phyloP scores from a whole-genome alignment of 345 rosid genomes.

The Raphanus sativus region DNA sequence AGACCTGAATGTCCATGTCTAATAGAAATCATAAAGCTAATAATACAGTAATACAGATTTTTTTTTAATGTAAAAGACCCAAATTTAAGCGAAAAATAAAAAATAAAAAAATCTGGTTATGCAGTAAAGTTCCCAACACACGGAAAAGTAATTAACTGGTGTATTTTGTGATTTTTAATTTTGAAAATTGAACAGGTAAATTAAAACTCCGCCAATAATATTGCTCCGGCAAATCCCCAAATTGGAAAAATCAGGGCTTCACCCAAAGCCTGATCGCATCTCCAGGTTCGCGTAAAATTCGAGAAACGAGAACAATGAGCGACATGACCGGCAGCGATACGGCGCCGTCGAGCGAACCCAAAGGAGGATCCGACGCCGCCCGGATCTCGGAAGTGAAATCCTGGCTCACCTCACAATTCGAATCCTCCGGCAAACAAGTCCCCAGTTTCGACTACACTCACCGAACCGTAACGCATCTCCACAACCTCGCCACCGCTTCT shows the following conservation, averaged over 20 bases:
- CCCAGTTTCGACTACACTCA: constrained; percentile 84
- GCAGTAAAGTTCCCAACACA: no score
- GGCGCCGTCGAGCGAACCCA: constrained; percentile 43
- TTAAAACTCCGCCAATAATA: background rate
- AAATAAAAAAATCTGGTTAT: no score
- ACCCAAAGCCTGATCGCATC: background rate
- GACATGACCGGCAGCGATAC: constrained; percentile 45
- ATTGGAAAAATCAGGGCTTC: constrained; percentile 16
- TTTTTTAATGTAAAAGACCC: no score
- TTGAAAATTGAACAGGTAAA: background rate
- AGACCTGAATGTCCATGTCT: no score
- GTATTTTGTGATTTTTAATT: no score
- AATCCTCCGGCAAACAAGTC: constrained; percentile 74
- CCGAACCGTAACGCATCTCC: constrained; percentile 70
- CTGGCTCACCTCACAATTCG: constrained; percentile 83
- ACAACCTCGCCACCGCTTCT: constrained; percentile 74
- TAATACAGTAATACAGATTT: no score
- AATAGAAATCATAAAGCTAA: no score
- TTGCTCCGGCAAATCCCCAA: background rate
- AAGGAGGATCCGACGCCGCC: constrained; percentile 56
- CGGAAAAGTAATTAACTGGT: no score
- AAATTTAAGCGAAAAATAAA: no score
- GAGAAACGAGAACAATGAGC: constrained; percentile 42
- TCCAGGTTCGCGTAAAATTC: background rate
- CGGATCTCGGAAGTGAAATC: constrained; percentile 77